phyloP scores from a whole-genome alignment of 2,329 filamentous ascomycete genomes.

The Ilyonectria sp. region DNA sequence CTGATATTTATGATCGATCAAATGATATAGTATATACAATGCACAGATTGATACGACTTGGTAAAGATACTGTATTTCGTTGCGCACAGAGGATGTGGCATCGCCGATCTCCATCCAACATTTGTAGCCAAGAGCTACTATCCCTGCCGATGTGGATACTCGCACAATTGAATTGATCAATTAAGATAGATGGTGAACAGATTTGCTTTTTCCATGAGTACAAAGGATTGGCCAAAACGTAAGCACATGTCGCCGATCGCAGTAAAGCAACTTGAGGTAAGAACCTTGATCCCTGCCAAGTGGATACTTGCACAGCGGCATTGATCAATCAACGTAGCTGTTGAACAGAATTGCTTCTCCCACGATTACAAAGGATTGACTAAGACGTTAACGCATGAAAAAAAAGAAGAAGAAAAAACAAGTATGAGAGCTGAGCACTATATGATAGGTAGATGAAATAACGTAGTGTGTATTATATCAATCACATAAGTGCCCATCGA shows the following conservation, averaged over 20 bases:
- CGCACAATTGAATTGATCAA: too few species aligned
- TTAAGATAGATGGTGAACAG: neutral
- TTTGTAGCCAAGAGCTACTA: too few species aligned
- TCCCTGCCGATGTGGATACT: too few species aligned
- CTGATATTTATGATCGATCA: slow-evolving; percentile 5
- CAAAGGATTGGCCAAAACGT: neutral
- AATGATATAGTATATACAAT: neutral
- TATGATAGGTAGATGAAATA: too few species aligned
- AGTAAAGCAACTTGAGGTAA: slow-evolving; percentile 6
- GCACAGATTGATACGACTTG: neutral
- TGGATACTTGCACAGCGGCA: slow-evolving; percentile 12
- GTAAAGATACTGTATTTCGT: too few species aligned
- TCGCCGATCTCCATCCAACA: too few species aligned
- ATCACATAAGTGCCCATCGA: neutral
- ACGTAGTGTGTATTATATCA: neutral
- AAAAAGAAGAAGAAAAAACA: neutral
- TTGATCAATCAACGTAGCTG: slow-evolving; percentile 8
- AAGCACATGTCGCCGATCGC: slow-evolving; percentile 9
- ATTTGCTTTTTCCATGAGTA: neutral
- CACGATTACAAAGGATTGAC: neutral
- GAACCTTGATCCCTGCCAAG: slow-evolving; percentile 7
- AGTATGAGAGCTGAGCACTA: too few species aligned
- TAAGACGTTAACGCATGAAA: slow-evolving; percentile 4
- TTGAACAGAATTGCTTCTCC: neutral
- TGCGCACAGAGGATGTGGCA: too few species aligned